Percentiles rank a stretch among this genome's conserved stretches.
Conservation (phyloP, 31 red algal genomes). For the Asparagopsis taxiformis region DNA sequence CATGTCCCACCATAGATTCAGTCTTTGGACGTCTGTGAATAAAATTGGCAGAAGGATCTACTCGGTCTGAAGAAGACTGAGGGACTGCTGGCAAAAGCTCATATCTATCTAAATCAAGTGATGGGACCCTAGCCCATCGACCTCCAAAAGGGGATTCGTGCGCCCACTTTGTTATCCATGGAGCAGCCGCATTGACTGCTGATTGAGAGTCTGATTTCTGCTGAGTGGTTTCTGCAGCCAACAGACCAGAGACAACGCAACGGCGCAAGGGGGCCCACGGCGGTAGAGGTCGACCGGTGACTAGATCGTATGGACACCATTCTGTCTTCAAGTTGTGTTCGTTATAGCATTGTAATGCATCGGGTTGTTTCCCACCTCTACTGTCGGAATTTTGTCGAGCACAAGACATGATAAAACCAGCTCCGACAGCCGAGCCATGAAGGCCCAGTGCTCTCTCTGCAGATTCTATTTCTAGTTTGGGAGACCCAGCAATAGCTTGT, state of each 20-base stretch:
- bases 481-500: constrained; percentile 6
- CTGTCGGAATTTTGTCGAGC: constrained; percentile 13
- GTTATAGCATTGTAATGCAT: too few species aligned
- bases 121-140: constrained; percentile 75
- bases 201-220: constrained; percentile 35
- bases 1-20: not conserved
- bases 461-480: constrained; percentile 29
- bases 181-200: constrained; percentile 29
- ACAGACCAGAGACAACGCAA: constrained; percentile 66
- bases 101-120: constrained; percentile 74
- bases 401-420: constrained; percentile 61
- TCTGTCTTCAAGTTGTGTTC: constrained; percentile 13
- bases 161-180: constrained; percentile 68
- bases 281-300: constrained; percentile 72
- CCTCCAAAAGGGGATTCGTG: constrained; percentile 68
- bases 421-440: constrained; percentile 54
- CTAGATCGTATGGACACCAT: constrained; percentile 75
- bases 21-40: constrained; percentile 3
- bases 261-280: constrained; percentile 84
- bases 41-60: constrained; percentile 4
- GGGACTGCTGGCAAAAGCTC: constrained; percentile 65
- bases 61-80: constrained; percentile 4
- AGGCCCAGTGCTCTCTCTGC: constrained; percentile 67
- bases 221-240: constrained; percentile 68
- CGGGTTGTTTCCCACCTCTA: too few species aligned